phyloP scores from a whole-genome alignment of 2,329 filamentous ascomycete genomes.

The Aureobasidium sp. region DNA sequence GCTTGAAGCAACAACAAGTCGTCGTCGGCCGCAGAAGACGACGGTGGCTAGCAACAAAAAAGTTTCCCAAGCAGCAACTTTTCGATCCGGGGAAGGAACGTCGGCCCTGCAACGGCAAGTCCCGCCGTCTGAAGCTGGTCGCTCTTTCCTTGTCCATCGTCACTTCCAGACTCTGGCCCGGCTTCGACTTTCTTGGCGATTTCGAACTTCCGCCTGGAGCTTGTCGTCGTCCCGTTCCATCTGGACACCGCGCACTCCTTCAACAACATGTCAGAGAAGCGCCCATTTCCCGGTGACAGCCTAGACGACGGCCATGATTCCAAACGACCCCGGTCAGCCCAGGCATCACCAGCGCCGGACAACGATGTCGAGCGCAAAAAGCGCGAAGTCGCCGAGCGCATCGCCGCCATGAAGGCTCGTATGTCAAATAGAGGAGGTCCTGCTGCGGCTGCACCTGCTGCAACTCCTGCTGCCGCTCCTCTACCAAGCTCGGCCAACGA shows the following conservation, averaged over 20 bases:
- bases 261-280: conserved; percentile 35
- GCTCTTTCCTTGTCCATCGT: neutral
- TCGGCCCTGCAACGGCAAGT: conserved; percentile 1
- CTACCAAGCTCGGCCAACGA: neutral
- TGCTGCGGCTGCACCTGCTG: conserved; percentile 14
- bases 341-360: conserved; percentile 28
- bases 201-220: neutral
- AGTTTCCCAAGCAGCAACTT: conserved; percentile 10
- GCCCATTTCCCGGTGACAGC: conserved; percentile 30
- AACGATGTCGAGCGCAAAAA: conserved; percentile 27
- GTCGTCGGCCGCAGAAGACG: conserved; percentile 8
- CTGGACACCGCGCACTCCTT: neutral
- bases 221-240: neutral
- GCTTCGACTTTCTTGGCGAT: neutral
- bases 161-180: neutral
- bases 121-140: neutral
- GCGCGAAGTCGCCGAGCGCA: conserved; percentile 25
- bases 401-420: conserved; percentile 29
- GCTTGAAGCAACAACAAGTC: conserved; percentile 9
- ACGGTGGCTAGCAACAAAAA: conserved; percentile 6
- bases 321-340: conserved; percentile 34
- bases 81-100: conserved; percentile 11
- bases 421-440: conserved; percentile 21
- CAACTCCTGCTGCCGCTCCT: conserved; percentile 1
- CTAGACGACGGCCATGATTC: conserved; percentile 28